Evolutionary conservation across 495 filamentous ascomycete species (phyloP).

Genomic region (Cercophora scortea): DNA sequence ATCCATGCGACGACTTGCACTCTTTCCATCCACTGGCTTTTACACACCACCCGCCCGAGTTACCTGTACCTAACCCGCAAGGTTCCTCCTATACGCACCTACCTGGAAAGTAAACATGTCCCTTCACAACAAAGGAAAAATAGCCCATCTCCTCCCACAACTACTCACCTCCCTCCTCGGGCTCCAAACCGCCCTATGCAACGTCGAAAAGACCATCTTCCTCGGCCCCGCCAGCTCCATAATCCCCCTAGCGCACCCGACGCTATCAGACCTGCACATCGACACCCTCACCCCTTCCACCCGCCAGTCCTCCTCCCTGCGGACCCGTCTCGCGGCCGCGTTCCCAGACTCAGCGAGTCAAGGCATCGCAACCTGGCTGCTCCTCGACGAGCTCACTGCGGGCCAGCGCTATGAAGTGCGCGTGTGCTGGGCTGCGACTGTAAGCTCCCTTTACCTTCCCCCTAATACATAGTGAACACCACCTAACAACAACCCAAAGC

Average conservation of each 20-base stretch:
- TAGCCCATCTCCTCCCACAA: too few relatives aligned
- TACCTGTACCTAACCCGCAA: too few relatives aligned
- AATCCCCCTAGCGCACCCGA: slow-evolving; percentile 48
- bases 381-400: slow-evolving; percentile 65
- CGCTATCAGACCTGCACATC: slow-evolving; percentile 58
- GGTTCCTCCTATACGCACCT: too few relatives aligned
- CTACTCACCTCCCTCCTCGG: slow-evolving; percentile 2
- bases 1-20: too few relatives aligned
- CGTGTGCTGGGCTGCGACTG: slow-evolving; percentile 89
- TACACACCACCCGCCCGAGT: too few relatives aligned
- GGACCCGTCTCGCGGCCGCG: slow-evolving; percentile 53
- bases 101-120: too few relatives aligned
- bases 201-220: slow-evolving; percentile 92
- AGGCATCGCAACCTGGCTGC: slow-evolving; percentile 70
- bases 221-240: slow-evolving; percentile 51
- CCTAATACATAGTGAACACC: not conserved
- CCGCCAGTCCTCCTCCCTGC: slow-evolving; percentile 38
- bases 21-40: too few relatives aligned
- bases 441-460: slow-evolving; percentile 37
- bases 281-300: slow-evolving; percentile 50
- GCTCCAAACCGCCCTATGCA: slow-evolving; percentile 36
- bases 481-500: slow-evolving; percentile 37
- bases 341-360: slow-evolving; percentile 50
- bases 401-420: slow-evolving; percentile 84
- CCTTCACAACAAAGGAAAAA: too few relatives aligned